Conservation (phyloP, 2,329 filamentous ascomycete species). For the Cyanodermella asteris region DNA sequence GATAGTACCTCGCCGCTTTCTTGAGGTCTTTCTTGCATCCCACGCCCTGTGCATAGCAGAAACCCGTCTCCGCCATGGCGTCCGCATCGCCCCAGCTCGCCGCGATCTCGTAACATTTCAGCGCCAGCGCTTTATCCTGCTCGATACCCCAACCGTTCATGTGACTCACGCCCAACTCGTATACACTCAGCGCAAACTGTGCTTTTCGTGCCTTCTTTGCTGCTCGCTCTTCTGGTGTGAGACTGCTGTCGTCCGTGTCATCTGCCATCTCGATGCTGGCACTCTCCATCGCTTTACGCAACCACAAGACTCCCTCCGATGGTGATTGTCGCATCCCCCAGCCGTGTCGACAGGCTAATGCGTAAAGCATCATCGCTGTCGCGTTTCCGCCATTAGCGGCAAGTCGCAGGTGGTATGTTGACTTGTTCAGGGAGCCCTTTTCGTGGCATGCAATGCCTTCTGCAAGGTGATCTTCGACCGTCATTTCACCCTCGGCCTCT, state of each 20-base stretch:
- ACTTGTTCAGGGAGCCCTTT: slow-evolving; percentile 69
- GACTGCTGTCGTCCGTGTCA: slow-evolving; percentile 44
- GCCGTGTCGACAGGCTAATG: slow-evolving; percentile 80
- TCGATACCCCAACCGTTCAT: slow-evolving; percentile 97
- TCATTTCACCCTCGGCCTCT: no score
- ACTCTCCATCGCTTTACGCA: slow-evolving; percentile 72
- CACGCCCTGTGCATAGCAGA: slow-evolving; percentile 83
- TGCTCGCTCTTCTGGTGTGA: slow-evolving; percentile 37
- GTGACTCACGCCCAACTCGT: slow-evolving; percentile 87
- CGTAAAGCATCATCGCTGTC: slow-evolving; percentile 90
- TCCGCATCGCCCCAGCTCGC: slow-evolving; percentile 90
- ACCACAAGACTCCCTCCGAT: slow-evolving; percentile 73
- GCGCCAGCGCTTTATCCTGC: slow-evolving; percentile 67
- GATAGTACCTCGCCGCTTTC: slow-evolving; percentile 79
- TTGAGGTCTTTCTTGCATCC: slow-evolving; percentile 93
- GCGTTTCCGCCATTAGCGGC: slow-evolving; percentile 71
- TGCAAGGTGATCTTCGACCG: slow-evolving; percentile 63
- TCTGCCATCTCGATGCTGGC: slow-evolving; percentile 66
- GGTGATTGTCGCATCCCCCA: slow-evolving; percentile 95
- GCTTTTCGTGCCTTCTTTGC: slow-evolving; percentile 64
- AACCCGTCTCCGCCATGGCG: slow-evolving; percentile 80
- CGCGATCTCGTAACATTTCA: slow-evolving; percentile 91
- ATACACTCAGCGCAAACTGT: slow-evolving; percentile 86
- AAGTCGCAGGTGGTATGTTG: slow-evolving; percentile 82
- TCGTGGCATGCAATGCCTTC: slow-evolving; percentile 85